phyloP scores from a whole-genome alignment of 768 basidiomycete genomes.

The Udeniomyces megalosporus region DNA sequence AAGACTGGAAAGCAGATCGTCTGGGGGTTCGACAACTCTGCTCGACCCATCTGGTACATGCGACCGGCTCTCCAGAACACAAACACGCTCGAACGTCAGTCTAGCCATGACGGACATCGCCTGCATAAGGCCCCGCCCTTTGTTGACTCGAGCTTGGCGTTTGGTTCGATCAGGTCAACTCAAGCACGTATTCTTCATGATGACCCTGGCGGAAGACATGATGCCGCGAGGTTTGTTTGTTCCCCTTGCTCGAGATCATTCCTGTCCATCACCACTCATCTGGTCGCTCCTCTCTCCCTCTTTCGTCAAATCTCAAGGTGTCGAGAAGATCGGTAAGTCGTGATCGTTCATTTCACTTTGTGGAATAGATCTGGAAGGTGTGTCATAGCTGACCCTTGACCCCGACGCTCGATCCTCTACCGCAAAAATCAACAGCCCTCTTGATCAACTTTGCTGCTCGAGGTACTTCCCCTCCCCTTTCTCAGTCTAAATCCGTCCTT shows the following conservation, averaged over 20 bases:
- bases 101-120: no score
- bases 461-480: neutral
- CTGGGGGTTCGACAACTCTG: conserved; percentile 6
- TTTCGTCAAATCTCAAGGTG: neutral
- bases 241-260: neutral
- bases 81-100: neutral
- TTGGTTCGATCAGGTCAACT: no score
- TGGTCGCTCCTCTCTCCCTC: neutral
- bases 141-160: no score
- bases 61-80: conserved; percentile 5
- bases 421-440: no score
- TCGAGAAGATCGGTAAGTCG: conserved; percentile 13
- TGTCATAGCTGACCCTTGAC: no score
- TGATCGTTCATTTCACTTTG: no score
- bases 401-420: no score
- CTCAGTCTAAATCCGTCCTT: neutral
- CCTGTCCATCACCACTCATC: neutral
- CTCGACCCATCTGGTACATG: conserved; percentile 12
- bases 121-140: no score
- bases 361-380: no score
- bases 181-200: neutral
- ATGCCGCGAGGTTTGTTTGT: neutral
- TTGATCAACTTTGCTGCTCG: conserved; percentile 13
- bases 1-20: conserved; percentile 14
- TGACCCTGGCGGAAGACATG: neutral